phyloP scores from a whole-genome alignment of 2,329 filamentous ascomycete genomes.

The Aspergillus sp. region DNA sequence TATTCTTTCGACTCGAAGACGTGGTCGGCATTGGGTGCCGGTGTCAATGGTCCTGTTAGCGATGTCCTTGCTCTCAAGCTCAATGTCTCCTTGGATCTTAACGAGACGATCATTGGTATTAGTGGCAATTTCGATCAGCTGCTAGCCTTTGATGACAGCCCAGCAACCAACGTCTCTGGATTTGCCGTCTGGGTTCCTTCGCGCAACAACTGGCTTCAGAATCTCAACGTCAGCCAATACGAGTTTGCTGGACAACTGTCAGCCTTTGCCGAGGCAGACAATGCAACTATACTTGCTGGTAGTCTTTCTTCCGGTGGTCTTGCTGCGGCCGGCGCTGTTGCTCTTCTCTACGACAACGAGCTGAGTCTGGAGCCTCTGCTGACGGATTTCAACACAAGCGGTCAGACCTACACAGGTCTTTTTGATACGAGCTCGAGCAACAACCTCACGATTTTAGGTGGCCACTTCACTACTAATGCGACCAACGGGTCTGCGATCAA shows the following conservation, averaged over 20 bases:
- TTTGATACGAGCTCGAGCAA: slow-evolving; percentile 71
- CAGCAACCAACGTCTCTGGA: slow-evolving; percentile 65
- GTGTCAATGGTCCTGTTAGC: slow-evolving; percentile 77
- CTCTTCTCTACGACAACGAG: slow-evolving; percentile 53
- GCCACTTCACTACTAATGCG: slow-evolving; percentile 75
- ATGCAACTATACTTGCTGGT: slow-evolving; percentile 73
- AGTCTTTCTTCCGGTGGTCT: slow-evolving; percentile 75
- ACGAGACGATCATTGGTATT: slow-evolving; percentile 75
- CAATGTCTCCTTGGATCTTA: slow-evolving; percentile 69
- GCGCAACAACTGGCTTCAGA: slow-evolving; percentile 81
- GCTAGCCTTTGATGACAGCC: slow-evolving; percentile 64
- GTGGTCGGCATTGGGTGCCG: slow-evolving; percentile 81
- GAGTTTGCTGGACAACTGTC: slow-evolving; percentile 73
- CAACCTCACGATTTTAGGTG: slow-evolving; percentile 85
- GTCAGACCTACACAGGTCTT: slow-evolving; percentile 66
- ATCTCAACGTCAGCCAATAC: slow-evolving; percentile 66
- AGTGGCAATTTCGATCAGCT: slow-evolving; percentile 78
- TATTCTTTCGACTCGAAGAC: slow-evolving; percentile 69
- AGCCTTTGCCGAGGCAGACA: slow-evolving; percentile 63
- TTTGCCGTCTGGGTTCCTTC: slow-evolving; percentile 94
- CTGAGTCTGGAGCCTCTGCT: slow-evolving; percentile 44
- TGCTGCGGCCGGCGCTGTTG: slow-evolving; percentile 70
- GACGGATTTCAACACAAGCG: slow-evolving; percentile 46
- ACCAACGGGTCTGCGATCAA: slow-evolving; percentile 70
- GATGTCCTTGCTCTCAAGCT: slow-evolving; percentile 75